Evolutionary conservation across 345 rosid species (phyloP).

Genomic region (Arabis hirsuta): DNA sequence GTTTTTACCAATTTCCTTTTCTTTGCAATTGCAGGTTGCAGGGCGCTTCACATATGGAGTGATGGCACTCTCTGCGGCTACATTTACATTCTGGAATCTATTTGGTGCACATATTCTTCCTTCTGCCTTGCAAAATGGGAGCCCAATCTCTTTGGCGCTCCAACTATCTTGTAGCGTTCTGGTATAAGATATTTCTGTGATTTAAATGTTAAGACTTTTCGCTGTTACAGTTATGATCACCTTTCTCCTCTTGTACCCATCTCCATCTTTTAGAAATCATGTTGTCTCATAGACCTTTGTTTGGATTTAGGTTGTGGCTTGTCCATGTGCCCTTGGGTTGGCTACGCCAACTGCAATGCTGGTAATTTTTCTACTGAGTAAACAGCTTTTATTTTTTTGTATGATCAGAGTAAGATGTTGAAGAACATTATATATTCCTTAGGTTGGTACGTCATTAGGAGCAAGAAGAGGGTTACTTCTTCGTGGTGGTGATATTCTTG

Average conservation of each 20-base stretch:
- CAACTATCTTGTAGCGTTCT: constrained; percentile 97
- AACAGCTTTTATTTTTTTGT: constrained; percentile 8
- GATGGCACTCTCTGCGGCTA: constrained; percentile 91
- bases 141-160: constrained; percentile 79
- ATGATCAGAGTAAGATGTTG: constrained; percentile 29
- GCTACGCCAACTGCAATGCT: constrained; percentile 99
- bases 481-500: constrained; percentile 89
- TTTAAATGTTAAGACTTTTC: neutral
- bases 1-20: neutral
- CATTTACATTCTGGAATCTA: constrained; percentile 88
- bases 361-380: constrained; percentile 50
- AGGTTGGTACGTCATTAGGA: constrained; percentile 96
- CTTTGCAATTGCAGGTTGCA: constrained; percentile 60
- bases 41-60: constrained; percentile 98
- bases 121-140: constrained; percentile 65
- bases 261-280: neutral
- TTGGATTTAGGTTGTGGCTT: constrained; percentile 83
- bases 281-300: constrained; percentile 33
- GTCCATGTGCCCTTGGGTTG: constrained; percentile 99
- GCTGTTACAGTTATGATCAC: neutral
- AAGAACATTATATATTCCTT: constrained; percentile 28
- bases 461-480: constrained; percentile 93
- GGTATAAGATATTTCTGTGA: constrained; percentile 50
- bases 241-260: constrained; percentile 6
- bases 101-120: constrained; percentile 75